These are phyloP conservation scores for Lactuca sativa DNA, from an alignment of 129 eudicot genomes.

Conservation along the genomic window DNA sequence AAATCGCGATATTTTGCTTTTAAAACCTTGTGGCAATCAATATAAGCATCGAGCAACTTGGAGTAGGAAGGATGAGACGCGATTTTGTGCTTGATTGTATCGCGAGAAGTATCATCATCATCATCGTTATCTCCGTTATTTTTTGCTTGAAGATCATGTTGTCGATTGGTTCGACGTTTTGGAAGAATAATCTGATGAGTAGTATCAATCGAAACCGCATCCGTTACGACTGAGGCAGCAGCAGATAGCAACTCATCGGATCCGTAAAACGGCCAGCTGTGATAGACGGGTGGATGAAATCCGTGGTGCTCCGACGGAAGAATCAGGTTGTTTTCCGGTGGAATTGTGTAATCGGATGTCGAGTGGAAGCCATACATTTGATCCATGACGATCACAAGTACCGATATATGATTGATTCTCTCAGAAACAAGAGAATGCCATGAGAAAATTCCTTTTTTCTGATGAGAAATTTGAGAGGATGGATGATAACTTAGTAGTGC, in stretches of 20 bases:
- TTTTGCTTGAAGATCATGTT: conserved; percentile 13
- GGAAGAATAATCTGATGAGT: conserved; percentile 17
- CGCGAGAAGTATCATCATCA: conserved; percentile 22
- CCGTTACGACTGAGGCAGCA: conserved; percentile 54
- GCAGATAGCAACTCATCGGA: conserved; percentile 51
- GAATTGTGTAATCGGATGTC: conserved; percentile 39
- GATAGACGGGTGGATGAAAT: conserved; percentile 37
- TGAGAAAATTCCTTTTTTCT: neutral
- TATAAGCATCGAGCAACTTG: conserved; percentile 72
- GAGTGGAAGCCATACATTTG: conserved; percentile 62
- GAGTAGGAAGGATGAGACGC: conserved; percentile 86
- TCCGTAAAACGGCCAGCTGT: conserved; percentile 40
- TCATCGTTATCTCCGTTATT: conserved; percentile 10
- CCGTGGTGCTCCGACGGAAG: conserved; percentile 44
- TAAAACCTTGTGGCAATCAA: conserved; percentile 87
- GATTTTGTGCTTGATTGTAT: conserved; percentile 57
- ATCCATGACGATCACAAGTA: conserved; percentile 47
- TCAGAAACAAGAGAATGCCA: neutral
- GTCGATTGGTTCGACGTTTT: conserved; percentile 29
- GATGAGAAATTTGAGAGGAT: conserved; percentile 3
- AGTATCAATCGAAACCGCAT: conserved; percentile 46
- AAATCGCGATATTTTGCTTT: neutral
- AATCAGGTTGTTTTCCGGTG: conserved; percentile 56
- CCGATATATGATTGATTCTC: neutral
- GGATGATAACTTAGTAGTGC: neutral